Conservation (phyloP, 192 early-diverging fungal species). For the Backusella mclennaniae region DNA sequence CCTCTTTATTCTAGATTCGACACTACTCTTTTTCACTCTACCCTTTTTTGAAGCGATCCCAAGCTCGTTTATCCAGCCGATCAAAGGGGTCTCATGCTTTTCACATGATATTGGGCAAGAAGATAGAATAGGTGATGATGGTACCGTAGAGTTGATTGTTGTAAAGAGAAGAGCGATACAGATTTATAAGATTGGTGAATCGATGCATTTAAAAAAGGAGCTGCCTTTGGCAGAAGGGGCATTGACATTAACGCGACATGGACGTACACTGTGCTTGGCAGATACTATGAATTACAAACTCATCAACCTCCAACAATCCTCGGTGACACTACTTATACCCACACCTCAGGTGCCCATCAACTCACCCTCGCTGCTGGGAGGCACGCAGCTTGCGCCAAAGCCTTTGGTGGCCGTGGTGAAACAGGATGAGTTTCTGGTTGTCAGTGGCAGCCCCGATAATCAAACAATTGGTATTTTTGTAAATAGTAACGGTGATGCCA, state of each 20-base stretch:
- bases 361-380: slow-evolving; percentile 3
- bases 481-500: slow-evolving; percentile 61
- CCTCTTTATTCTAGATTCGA: slow-evolving; percentile 50
- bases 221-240: slow-evolving; percentile 63
- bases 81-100: slow-evolving; percentile 62
- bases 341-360: slow-evolving; percentile 22
- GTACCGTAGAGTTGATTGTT: slow-evolving; percentile 47
- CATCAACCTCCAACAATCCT: slow-evolving; percentile 39
- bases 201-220: slow-evolving; percentile 55
- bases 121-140: slow-evolving; percentile 46
- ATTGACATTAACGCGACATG: slow-evolving; percentile 51
- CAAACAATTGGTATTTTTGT: slow-evolving; percentile 76
- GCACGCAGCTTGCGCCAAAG: slow-evolving; percentile 26
- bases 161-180: slow-evolving; percentile 49
- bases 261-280: slow-evolving; percentile 60
- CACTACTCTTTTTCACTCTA: slow-evolving; percentile 62
- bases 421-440: slow-evolving; percentile 72
- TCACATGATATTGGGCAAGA: slow-evolving; percentile 49
- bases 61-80: slow-evolving; percentile 34
- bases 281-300: slow-evolving; percentile 72
- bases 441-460: slow-evolving; percentile 39
- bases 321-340: slow-evolving; percentile 27
- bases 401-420: slow-evolving; percentile 64
- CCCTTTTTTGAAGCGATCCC: slow-evolving; percentile 49
- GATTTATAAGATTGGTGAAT: slow-evolving; percentile 43